These are phyloP conservation scores for Auxenochlorella pyrenoidosa DNA, from an alignment of 139 green algal species.

Conservation along the genomic window DNA sequence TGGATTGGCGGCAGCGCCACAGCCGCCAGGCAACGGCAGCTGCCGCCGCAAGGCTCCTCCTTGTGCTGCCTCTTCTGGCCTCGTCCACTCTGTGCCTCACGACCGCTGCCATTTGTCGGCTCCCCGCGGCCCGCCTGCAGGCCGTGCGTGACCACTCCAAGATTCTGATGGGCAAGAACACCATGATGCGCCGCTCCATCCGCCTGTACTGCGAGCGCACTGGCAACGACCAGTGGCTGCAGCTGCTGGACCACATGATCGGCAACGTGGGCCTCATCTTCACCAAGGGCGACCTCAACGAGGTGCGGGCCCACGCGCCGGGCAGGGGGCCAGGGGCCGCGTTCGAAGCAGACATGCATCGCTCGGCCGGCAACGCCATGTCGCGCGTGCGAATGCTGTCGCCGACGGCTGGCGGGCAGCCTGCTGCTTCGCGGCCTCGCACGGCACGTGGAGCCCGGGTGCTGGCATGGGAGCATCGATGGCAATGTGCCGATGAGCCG, in stretches of 20 bases:
- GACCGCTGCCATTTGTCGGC: background rate
- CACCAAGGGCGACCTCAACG: slow-evolving; percentile 84
- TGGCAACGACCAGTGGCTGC: slow-evolving; percentile 87
- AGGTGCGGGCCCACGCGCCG: slow-evolving; percentile 16
- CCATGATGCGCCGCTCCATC: slow-evolving; percentile 98
- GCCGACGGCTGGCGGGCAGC: too few species aligned
- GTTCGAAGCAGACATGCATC: too few species aligned
- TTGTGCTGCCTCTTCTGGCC: background rate
- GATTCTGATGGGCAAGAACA: slow-evolving; percentile 99
- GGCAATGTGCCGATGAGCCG: too few species aligned
- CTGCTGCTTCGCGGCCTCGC: too few species aligned
- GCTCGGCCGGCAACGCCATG: too few species aligned
- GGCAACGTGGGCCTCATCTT: slow-evolving; percentile 99
- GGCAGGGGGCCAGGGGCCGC: background rate
- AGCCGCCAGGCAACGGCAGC: background rate
- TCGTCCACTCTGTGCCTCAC: background rate
- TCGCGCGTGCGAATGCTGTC: too few species aligned
- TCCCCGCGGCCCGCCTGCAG: slow-evolving; percentile 41
- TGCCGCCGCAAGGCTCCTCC: too few species aligned
- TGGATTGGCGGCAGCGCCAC: background rate
- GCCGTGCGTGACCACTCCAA: slow-evolving; percentile 86
- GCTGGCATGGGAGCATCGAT: too few species aligned
- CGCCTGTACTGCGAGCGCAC: slow-evolving; percentile 92
- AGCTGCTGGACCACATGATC: slow-evolving; percentile 88
- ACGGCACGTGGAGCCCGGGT: too few species aligned